phyloP scores from a whole-genome alignment of 768 basidiomycete genomes.

The Amanita rimosa region DNA sequence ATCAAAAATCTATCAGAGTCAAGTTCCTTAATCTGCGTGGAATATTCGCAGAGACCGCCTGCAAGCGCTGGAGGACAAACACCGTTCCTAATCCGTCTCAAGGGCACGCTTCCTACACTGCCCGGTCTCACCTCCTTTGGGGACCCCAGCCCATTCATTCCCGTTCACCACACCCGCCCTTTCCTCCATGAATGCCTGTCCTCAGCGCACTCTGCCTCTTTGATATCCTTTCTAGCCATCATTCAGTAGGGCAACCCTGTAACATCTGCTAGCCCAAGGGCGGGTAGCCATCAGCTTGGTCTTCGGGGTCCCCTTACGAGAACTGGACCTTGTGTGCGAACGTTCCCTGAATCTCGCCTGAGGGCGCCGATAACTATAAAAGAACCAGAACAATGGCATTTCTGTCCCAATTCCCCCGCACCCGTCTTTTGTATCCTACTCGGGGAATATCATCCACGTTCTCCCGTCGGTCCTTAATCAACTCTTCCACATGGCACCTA shows the following conservation, averaged over 20 bases:
- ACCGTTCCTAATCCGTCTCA: constrained; percentile 3
- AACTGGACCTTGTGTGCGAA: neutral
- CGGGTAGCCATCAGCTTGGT: neutral
- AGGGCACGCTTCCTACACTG: neutral
- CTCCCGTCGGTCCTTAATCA: neutral
- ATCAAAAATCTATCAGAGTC: neutral
- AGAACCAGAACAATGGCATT: neutral
- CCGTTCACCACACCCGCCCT: too few relatives aligned
- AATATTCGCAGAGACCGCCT: neutral
- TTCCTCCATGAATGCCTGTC: neutral
- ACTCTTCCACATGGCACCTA: constrained; percentile 3
- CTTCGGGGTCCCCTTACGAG: constrained; percentile 2
- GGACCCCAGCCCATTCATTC: neutral
- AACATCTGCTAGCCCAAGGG: neutral
- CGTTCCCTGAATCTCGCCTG: neutral
- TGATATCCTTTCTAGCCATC: neutral
- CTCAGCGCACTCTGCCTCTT: neutral
- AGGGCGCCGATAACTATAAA: neutral
- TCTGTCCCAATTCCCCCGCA: neutral
- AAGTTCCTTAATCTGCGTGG: neutral
- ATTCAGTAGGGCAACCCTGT: neutral
- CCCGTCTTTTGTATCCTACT: constrained; percentile 3
- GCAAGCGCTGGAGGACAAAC: neutral
- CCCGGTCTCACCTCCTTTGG: neutral
- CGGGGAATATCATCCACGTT: neutral